Conservation (phyloP, 2,329 filamentous ascomycete genomes). For the Penicillium olsonii region DNA sequence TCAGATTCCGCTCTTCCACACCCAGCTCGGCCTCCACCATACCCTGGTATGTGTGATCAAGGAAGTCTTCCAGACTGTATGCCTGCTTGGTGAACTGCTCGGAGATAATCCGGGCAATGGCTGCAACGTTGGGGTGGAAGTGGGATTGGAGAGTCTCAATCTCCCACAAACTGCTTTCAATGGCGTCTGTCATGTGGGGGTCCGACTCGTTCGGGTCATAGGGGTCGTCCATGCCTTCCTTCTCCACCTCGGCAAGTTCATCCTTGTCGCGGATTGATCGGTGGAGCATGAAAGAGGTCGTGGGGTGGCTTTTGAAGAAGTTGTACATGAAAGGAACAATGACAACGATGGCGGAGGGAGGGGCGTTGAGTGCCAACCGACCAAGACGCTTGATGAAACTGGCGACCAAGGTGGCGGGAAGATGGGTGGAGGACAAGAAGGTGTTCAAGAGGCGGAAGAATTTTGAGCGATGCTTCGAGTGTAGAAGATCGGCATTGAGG, state of each 20-base stretch:
- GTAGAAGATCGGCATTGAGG: conserved; percentile 79
- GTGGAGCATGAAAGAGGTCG: conserved; percentile 95
- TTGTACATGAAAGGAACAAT: conserved; percentile 96
- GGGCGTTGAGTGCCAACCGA: conserved; percentile 79
- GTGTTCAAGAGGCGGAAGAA: conserved; percentile 92
- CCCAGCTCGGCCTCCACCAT: conserved; percentile 79
- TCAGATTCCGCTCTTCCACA: conserved; percentile 68
- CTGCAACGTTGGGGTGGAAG: conserved; percentile 95
- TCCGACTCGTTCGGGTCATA: conserved; percentile 76
- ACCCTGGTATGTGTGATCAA: conserved; percentile 81
- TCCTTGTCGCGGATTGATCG: conserved; percentile 65
- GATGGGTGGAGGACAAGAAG: conserved; percentile 87
- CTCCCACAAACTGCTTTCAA: conserved; percentile 95
- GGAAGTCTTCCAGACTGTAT: conserved; percentile 95
- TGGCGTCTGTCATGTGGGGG: conserved; percentile 80
- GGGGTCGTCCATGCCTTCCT: conserved; percentile 68
- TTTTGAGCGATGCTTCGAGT: conserved; percentile 89
- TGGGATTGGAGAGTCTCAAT: conserved; percentile 86
- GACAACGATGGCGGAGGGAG: conserved; percentile 84
- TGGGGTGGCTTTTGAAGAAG: conserved; percentile 82
- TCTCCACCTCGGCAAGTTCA: conserved; percentile 60
- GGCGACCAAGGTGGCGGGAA: conserved; percentile 85
- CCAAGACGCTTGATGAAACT: conserved; percentile 96
- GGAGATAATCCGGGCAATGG: conserved; percentile 87
- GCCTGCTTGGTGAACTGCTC: conserved; percentile 96